Conservation (phyloP, 768 basidiomycete genomes). For the Panaeolus cyanescens region DNA sequence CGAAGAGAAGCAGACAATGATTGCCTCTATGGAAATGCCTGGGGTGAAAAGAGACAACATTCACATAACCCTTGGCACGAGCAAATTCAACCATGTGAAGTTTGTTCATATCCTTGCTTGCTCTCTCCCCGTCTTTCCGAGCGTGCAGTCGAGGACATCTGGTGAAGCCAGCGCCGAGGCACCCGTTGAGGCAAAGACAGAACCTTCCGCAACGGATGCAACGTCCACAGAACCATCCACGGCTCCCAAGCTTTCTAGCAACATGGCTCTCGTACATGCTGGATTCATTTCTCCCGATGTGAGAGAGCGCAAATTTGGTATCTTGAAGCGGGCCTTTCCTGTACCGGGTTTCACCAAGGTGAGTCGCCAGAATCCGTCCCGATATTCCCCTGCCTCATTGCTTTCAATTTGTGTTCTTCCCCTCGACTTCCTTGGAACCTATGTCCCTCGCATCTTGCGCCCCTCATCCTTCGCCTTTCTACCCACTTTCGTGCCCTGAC, state of each 20-base stretch:
- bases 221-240: constrained; percentile 18
- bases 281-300: constrained; percentile 9
- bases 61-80: constrained; percentile 59
- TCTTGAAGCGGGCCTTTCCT: constrained; percentile 23
- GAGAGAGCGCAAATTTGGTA: constrained; percentile 27
- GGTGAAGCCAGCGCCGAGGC: constrained; percentile 1
- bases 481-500: constrained; percentile 6
- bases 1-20: constrained; percentile 47
- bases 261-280: not conserved
- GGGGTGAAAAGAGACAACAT: constrained; percentile 63
- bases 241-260: not conserved
- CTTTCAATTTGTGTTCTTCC: constrained; percentile 7
- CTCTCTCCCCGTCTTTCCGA: constrained; percentile 40
- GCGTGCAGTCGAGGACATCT: constrained; percentile 6
- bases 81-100: constrained; percentile 60
- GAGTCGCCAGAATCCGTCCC: constrained; percentile 12
- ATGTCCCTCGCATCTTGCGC: not conserved
- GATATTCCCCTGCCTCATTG: constrained; percentile 3
- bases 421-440: not conserved
- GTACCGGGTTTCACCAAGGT: constrained; percentile 26
- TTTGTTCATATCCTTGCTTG: constrained; percentile 60
- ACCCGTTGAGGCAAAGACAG: constrained; percentile 3
- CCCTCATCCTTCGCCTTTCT: not conserved
- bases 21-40: constrained; percentile 69
- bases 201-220: constrained; percentile 2